Evolutionary conservation across 2,329 filamentous ascomycete species (phyloP).

Genomic region (Aureobasidium sp.): DNA sequence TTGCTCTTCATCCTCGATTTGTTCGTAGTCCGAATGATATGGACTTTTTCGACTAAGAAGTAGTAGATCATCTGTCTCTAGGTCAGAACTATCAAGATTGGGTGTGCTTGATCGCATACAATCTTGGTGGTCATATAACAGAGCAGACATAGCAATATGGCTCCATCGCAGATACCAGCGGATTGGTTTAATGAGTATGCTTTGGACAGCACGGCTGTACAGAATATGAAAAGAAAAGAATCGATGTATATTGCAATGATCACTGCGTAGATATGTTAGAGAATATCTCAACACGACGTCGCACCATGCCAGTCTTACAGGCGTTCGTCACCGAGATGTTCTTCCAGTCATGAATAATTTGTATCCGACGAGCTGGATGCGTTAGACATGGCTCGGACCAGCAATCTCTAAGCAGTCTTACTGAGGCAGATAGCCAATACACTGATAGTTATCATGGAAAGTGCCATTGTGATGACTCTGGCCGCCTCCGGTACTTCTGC

Average conservation of each 20-base stretch:
- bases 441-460: slow-evolving; percentile 24
- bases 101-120: slow-evolving; percentile 13
- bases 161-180: slow-evolving; percentile 46
- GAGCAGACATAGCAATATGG: slow-evolving; percentile 53
- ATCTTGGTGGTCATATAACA: slow-evolving; percentile 60
- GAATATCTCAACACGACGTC: slow-evolving; percentile 4
- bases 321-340: slow-evolving; percentile 21
- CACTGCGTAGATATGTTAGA: slow-evolving; percentile 35
- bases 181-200: slow-evolving; percentile 51
- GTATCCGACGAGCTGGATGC: slow-evolving; percentile 20
- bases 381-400: not conserved
- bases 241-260: slow-evolving; percentile 54
- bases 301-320: slow-evolving; percentile 13
- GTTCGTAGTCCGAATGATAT: slow-evolving; percentile 50
- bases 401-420: not conserved
- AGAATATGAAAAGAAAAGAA: slow-evolving; percentile 54
- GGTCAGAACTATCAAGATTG: not conserved
- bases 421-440: slow-evolving; percentile 21
- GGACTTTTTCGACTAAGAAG: slow-evolving; percentile 59
- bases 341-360: slow-evolving; percentile 23
- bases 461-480: slow-evolving; percentile 21
- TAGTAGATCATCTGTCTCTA: slow-evolving; percentile 47
- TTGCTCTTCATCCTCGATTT: slow-evolving; percentile 49
- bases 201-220: slow-evolving; percentile 50
- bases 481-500: slow-evolving; percentile 4